These are phyloP conservation scores for Recurvomyces mirabilis DNA, from an alignment of 495 filamentous ascomycete species.

Conservation along the genomic window DNA sequence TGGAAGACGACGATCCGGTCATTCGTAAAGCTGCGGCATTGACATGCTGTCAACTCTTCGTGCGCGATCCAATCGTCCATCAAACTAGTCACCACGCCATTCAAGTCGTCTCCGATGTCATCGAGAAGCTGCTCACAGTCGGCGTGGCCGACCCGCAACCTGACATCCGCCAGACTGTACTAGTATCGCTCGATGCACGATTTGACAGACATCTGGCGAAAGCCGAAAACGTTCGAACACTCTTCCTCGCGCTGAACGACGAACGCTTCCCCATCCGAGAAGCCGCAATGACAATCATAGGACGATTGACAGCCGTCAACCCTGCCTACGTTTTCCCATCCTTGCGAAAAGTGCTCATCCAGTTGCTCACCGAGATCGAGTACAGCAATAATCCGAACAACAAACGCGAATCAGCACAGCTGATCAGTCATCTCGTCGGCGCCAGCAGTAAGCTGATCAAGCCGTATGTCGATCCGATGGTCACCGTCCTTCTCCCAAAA, in stretches of 20 bases:
- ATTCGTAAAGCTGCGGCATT: conserved; percentile 90
- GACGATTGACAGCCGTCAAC: conserved; percentile 79
- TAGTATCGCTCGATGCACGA: conserved; percentile 76
- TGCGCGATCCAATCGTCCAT: conserved; percentile 90
- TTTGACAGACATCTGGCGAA: conserved; percentile 93
- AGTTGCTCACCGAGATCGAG: conserved; percentile 87
- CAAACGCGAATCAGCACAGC: conserved; percentile 88
- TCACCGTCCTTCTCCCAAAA: conserved; percentile 79
- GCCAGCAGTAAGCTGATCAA: conserved; percentile 85
- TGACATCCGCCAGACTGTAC: conserved; percentile 76
- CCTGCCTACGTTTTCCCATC: conserved; percentile 96
- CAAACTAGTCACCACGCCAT: conserved; percentile 94
- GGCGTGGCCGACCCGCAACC: conserved; percentile 85
- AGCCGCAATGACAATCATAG: conserved; percentile 90
- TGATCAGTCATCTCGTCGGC: conserved; percentile 83
- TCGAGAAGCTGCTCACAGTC: conserved; percentile 88
- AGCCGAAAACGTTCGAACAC: conserved; percentile 86
- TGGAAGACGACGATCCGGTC: conserved; percentile 86
- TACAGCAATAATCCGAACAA: conserved; percentile 88
- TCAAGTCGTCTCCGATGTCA: conserved; percentile 92
- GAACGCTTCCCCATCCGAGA: conserved; percentile 84
- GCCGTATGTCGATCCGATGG: conserved; percentile 91
- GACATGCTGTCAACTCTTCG: conserved; percentile 94
- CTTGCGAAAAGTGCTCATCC: conserved; percentile 83
- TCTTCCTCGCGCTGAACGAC: conserved; percentile 96